A percentile compares a stretch with the other conserved stretches of the same genome.
These are phyloP conservation scores for Jackrogersella minutella DNA, from an alignment of 495 filamentous ascomycete species.

Conservation along the genomic window DNA sequence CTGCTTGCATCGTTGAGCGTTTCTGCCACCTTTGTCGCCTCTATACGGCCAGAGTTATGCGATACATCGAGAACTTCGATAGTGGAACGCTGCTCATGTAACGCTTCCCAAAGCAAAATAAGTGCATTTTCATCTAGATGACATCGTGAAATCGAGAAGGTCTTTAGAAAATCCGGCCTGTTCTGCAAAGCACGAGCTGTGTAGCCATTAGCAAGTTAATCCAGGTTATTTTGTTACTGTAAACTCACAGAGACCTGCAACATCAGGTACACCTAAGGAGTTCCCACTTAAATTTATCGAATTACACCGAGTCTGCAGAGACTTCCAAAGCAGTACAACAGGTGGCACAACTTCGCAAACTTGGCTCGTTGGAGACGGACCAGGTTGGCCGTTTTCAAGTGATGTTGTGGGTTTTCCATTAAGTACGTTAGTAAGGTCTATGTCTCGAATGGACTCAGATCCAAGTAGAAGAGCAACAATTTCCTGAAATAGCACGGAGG, in stretches of 20 bases:
- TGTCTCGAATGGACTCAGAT: constrained; percentile 53
- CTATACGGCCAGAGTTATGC: constrained; percentile 75
- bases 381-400: not conserved
- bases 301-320: constrained; percentile 76
- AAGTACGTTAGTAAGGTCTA: constrained; percentile 53
- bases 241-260: constrained; percentile 63
- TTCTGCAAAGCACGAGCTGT: constrained; percentile 39
- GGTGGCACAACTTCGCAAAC: constrained; percentile 79
- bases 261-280: constrained; percentile 79
- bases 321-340: constrained; percentile 76
- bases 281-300: constrained; percentile 87
- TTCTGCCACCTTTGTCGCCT: constrained; percentile 63
- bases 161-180: constrained; percentile 59
- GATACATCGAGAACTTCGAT: constrained; percentile 81
- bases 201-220: constrained; percentile 8
- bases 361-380: not conserved
- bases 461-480: constrained; percentile 57
- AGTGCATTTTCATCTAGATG: constrained; percentile 69
- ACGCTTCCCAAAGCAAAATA: constrained; percentile 63
- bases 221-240: not conserved
- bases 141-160: constrained; percentile 84
- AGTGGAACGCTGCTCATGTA: constrained; percentile 72
- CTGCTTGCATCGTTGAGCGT: constrained; percentile 39
- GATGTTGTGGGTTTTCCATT: constrained; percentile 16
- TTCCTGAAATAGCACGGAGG: constrained; percentile 55